Evolutionary conservation across 2,329 filamentous ascomycete genomes (phyloP).

Genomic region (Trichoderma afroharzianum): DNA sequence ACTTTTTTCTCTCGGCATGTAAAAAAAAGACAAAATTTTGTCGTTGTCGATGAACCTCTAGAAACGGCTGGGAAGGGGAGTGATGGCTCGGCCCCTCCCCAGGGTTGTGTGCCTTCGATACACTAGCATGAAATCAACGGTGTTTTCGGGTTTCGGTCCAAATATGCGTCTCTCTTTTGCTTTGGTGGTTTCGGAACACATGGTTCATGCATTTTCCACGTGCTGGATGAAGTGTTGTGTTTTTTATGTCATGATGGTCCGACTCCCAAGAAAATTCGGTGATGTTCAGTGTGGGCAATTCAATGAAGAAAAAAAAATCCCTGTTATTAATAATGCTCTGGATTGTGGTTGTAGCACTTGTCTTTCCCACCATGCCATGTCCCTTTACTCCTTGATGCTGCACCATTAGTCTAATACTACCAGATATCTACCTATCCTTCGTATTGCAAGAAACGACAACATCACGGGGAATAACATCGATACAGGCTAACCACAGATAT

Average conservation of each 20-base stretch:
- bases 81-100: slow-evolving; percentile 23
- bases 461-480: not conserved
- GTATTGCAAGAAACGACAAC: not conserved
- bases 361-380: not conserved
- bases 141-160: slow-evolving; percentile 41
- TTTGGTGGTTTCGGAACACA: not conserved
- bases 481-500: not conserved
- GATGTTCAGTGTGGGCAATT: slow-evolving; percentile 8
- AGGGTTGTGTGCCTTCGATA: slow-evolving; percentile 33
- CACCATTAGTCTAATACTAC: not conserved
- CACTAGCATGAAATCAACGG: slow-evolving; percentile 43
- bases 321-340: not conserved
- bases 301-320: not conserved
- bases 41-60: slow-evolving; percentile 27
- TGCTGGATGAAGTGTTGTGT: slow-evolving; percentile 1
- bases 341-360: not conserved
- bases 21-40: not conserved
- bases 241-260: not conserved
- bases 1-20: slow-evolving; percentile 25
- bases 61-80: slow-evolving; percentile 29
- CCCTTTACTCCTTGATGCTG: not conserved
- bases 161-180: slow-evolving; percentile 8
- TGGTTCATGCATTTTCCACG: not conserved
- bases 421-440: not conserved
- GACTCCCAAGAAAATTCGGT: not conserved